Evolutionary conservation across 352 stramenopile genomes (phyloP), one percentile per base, ranked within the genome.

Genomic region (Globisporangium nunn): DNA sequence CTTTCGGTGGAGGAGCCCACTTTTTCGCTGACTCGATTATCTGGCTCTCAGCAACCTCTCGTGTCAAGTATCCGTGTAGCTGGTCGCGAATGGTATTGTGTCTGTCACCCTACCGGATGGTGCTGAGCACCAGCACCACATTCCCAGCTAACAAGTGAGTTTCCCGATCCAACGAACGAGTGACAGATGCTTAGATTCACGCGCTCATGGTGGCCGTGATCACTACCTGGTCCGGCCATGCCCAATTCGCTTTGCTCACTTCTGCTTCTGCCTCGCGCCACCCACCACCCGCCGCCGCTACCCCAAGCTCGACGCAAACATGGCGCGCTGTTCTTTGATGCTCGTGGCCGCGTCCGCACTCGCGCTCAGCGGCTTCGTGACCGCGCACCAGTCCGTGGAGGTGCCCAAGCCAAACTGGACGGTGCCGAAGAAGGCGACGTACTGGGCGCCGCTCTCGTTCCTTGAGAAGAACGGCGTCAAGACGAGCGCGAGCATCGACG

Each of bases 401-500:
- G 50, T 63, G n/a, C 57, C 57, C 29, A 51, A 50, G 40, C 57
- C 57, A 4, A 63, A 56, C 41, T 63, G 51, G 50, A 63, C 57
- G 14, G 15, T 58, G n/a, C 11, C 57, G 31, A 58, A 63, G 50
- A 63, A 63, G 23, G 57, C 50, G 15, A 63, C 50, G 44, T 58
- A 63, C 41, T 63, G 51, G 50, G 57, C 57, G 0, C 65, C 65
- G n/a, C 54, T 69, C 40, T 64, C 65, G 44, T 66, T 66, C 53
- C 62, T 72, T 17, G 66, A 72, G 62, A 66, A 67, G 40, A 64
- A 72, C 31, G 54, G 62, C 35, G 59, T 63, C 39, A 64, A 63
- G 50, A 63, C 57, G 40, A 58, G 51, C 31, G 51, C 28, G 23
- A 58, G 50, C 41, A 23, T 63, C 50, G 50, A 63, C n/a, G 50